A percentile compares a stretch with the other conserved stretches of the same genome.
These are phyloP conservation scores for Tephrocybe sp. DNA, from an alignment of 768 basidiomycete species.

Conservation along the genomic window DNA sequence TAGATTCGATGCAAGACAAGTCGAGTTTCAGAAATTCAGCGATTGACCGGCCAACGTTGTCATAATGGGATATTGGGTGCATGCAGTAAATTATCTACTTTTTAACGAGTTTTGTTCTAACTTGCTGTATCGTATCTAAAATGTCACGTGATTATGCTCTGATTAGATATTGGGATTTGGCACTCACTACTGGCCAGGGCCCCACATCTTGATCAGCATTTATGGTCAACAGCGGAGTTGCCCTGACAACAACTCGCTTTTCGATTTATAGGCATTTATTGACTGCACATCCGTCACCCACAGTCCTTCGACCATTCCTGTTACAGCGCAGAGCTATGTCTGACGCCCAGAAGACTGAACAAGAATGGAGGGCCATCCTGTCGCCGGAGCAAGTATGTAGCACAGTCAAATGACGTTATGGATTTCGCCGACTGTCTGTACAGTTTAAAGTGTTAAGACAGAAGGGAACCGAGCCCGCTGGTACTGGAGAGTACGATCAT, in stretches of 20 bases:
- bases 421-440: neutral
- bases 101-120: neutral
- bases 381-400: conserved; percentile 72
- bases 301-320: neutral
- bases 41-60: conserved; percentile 40
- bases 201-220: neutral
- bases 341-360: conserved; percentile 51
- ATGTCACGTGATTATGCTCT: too few relatives aligned
- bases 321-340: conserved; percentile 32
- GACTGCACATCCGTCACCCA: neutral
- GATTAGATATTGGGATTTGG: too few relatives aligned
- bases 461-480: conserved; percentile 83
- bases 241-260: conserved; percentile 3
- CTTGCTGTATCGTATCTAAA: too few relatives aligned
- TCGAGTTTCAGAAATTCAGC: conserved; percentile 78
- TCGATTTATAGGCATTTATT: conserved; percentile 3
- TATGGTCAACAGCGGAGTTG: conserved; percentile 10
- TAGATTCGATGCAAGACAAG: conserved; percentile 88
- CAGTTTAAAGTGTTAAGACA: conserved; percentile 83
- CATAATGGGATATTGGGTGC: conserved; percentile 9
- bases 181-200: too few relatives aligned
- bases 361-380: conserved; percentile 83
- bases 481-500: conserved; percentile 80
- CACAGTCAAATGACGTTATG: neutral
- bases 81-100: neutral